These are phyloP conservation scores for Comarum palustre DNA, from an alignment of 306 rosid genomes.

Conservation along the genomic window DNA sequence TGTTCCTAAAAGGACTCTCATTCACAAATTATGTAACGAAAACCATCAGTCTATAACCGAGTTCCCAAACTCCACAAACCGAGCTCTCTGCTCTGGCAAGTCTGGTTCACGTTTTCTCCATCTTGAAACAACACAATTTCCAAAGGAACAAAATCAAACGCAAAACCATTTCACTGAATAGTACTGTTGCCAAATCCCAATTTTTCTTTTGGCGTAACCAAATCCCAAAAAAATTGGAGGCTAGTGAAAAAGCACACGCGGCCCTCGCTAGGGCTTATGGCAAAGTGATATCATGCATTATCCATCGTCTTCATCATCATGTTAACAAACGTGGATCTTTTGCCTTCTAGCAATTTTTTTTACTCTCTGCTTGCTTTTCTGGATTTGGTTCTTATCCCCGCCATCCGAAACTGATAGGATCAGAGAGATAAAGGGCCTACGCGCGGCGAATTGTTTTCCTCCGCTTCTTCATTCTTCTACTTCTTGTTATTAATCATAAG, in stretches of 20 bases:
- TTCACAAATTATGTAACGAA: too few species aligned
- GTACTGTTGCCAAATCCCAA: background rate
- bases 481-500: background rate
- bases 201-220: too few species aligned
- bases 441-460: conserved; percentile 13
- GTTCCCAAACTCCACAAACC: background rate
- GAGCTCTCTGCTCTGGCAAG: background rate
- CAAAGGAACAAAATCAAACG: background rate
- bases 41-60: too few species aligned
- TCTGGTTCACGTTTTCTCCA: background rate
- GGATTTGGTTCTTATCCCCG: conserved; percentile 15
- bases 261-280: background rate
- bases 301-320: conserved; percentile 3
- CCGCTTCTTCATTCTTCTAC: background rate
- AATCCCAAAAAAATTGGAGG: conserved; percentile 7
- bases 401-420: background rate
- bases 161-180: background rate
- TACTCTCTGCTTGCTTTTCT: too few species aligned
- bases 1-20: too few species aligned
- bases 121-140: background rate
- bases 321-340: conserved; percentile 23
- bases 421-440: background rate
- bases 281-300: background rate
- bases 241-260: conserved; percentile 7
- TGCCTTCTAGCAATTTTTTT: background rate